Evolutionary conservation across 345 rosid genomes (phyloP).

Genomic region (Brassica napus): DNA sequence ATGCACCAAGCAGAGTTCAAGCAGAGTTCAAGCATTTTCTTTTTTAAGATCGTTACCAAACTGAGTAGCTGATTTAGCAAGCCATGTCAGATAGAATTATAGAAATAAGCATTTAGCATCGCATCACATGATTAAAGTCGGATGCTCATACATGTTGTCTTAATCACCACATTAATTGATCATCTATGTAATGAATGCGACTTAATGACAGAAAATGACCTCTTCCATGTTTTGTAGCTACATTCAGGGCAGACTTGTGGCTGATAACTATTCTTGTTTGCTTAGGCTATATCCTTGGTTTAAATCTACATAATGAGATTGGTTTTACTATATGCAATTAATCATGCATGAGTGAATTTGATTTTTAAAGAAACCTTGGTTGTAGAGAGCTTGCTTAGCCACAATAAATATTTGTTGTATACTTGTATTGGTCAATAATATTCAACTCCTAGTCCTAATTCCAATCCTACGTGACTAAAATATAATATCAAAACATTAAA

Average conservation of each 20-base stretch:
- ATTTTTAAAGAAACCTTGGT: not conserved
- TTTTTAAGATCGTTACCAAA: not conserved
- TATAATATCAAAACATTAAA: not conserved
- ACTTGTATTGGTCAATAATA: not conserved
- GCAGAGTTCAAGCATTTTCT: not conserved
- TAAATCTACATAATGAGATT: not conserved
- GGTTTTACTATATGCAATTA: not conserved
- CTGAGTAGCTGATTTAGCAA: not conserved
- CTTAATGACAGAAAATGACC: not conserved
- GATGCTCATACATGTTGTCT: slow-evolving; percentile 1
- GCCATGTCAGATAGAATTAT: not conserved
- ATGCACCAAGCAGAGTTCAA: not conserved
- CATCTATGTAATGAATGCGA: not conserved
- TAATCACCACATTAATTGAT: not conserved
- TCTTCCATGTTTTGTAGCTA: not conserved
- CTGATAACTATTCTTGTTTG: not conserved
- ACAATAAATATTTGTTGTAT: not conserved
- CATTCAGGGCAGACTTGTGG: not conserved
- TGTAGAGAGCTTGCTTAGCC: slow-evolving; percentile 4
- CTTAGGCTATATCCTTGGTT: not conserved
- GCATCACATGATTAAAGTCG: not conserved
- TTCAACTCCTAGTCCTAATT: not conserved
- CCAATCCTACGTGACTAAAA: not conserved
- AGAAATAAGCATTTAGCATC: not conserved
- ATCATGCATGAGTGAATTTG: not conserved